Conservation (phyloP, 495 filamentous ascomycete species). For the Polyplosphaeria fusca region DNA sequence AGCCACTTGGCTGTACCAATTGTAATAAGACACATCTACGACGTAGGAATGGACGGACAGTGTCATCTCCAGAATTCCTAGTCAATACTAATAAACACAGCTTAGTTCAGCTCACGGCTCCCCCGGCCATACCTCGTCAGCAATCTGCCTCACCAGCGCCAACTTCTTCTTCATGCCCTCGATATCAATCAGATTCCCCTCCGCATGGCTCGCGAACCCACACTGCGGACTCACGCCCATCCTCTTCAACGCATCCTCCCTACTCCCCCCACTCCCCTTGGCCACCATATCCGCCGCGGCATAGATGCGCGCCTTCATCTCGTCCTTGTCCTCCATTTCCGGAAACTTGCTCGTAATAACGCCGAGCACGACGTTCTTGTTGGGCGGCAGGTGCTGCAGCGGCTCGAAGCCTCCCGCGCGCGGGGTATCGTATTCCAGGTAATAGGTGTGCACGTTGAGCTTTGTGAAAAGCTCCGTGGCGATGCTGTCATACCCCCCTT, state of each 20-base stretch:
- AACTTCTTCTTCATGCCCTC: conserved; percentile 57
- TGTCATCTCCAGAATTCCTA: no score
- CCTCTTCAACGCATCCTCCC: conserved; percentile 52
- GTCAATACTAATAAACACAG: no score
- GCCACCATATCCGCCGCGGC: conserved; percentile 58
- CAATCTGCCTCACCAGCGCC: conserved; percentile 47
- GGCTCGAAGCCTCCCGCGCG: conserved; percentile 64
- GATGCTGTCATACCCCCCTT: conserved; percentile 65
- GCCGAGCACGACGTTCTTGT: conserved; percentile 63
- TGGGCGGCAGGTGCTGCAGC: conserved; percentile 54
- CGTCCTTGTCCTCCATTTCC: conserved; percentile 58
- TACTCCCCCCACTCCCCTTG: conserved; percentile 42
- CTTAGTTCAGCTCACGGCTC: no score
- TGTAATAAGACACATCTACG: no score
- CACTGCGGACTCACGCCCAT: conserved; percentile 65
- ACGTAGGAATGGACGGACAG: no score
- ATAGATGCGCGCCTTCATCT: conserved; percentile 54
- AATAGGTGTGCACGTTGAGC: conserved; percentile 62
- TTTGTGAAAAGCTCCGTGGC: conserved; percentile 60
- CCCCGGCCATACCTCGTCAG: conserved; percentile 49
- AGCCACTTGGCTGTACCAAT: no score
- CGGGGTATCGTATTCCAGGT: conserved; percentile 65
- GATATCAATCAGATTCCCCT: conserved; percentile 57
- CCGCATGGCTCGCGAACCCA: conserved; percentile 62
- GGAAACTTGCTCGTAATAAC: conserved; percentile 63